phyloP scores from a whole-genome alignment of 2,329 filamentous ascomycete species.

The Sporothrix mexicana region DNA sequence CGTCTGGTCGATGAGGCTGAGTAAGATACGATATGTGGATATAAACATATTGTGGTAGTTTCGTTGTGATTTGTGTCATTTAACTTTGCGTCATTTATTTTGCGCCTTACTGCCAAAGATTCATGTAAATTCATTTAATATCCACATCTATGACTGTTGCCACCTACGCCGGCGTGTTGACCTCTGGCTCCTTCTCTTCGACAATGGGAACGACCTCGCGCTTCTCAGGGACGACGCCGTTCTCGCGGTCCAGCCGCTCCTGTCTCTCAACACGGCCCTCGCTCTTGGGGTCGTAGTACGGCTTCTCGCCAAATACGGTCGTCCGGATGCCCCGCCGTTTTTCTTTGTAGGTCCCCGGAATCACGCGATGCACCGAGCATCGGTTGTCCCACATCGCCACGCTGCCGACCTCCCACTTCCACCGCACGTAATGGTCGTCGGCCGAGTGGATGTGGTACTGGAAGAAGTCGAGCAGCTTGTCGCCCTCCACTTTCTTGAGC shows the following conservation, averaged over 20 bases:
- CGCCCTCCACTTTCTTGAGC: conserved; percentile 56
- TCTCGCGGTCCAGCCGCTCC: background rate
- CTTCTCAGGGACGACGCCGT: background rate
- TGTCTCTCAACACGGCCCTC: conserved; percentile 18
- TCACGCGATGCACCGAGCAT: conserved; percentile 50
- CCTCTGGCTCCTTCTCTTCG: conserved; percentile 7
- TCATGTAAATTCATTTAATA: no score
- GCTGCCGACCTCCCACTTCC: conserved; percentile 57
- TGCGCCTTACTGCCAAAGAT: no score
- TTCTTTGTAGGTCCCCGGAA: conserved; percentile 49
- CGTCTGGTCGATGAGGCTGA: background rate
- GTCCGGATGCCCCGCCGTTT: conserved; percentile 49
- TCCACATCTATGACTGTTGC: no score
- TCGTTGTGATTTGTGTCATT: no score
- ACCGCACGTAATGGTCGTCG: conserved; percentile 57
- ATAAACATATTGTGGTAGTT: no score
- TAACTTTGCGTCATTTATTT: no score
- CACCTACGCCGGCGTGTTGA: conserved; percentile 6
- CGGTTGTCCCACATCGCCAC: conserved; percentile 60
- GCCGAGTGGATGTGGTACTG: conserved; percentile 54
- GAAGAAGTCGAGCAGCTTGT: conserved; percentile 55
- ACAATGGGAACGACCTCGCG: background rate
- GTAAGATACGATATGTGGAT: no score
- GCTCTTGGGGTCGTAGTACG: conserved; percentile 43
- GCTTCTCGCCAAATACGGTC: conserved; percentile 54